These are phyloP conservation scores for Ceratobasidium theobromae DNA, from an alignment of 1,284 basidiomycete species.

Conservation along the genomic window DNA sequence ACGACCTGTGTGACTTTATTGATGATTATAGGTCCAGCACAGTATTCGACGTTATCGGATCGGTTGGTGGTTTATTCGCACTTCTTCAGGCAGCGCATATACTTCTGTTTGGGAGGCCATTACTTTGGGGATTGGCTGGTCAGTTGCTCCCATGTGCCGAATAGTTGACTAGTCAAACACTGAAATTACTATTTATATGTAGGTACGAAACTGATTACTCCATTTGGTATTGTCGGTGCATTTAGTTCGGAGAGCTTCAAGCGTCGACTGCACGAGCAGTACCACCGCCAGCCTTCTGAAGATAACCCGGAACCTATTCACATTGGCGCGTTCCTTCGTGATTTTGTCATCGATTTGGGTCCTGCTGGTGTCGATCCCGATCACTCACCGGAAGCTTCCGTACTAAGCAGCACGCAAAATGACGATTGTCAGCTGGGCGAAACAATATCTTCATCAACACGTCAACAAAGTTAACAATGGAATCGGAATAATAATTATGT, in stretches of 20 bases:
- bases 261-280: not conserved
- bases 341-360: constrained; percentile 8
- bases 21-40: not conserved
- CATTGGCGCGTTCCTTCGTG: not conserved
- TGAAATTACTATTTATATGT: not conserved
- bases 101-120: not conserved
- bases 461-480: too few species aligned
- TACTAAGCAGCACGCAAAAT: too few species aligned
- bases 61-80: not conserved
- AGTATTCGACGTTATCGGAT: not conserved
- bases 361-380: not conserved
- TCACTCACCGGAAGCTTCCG: too few species aligned
- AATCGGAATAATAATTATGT: too few species aligned
- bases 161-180: not conserved
- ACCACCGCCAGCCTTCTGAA: not conserved
- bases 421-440: too few species aligned
- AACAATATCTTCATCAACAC: too few species aligned
- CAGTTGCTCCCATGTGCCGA: not conserved
- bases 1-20: not conserved
- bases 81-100: not conserved
- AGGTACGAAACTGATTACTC: not conserved
- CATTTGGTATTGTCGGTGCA: not conserved
- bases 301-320: not conserved
- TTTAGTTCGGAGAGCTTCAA: not conserved
- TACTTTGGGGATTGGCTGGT: constrained; percentile 1